A percentile compares a stretch with the other conserved stretches of the same genome.
Evolutionary conservation across 2,329 filamentous ascomycete genomes (phyloP).

Genomic region (Aspergillus sp.): DNA sequence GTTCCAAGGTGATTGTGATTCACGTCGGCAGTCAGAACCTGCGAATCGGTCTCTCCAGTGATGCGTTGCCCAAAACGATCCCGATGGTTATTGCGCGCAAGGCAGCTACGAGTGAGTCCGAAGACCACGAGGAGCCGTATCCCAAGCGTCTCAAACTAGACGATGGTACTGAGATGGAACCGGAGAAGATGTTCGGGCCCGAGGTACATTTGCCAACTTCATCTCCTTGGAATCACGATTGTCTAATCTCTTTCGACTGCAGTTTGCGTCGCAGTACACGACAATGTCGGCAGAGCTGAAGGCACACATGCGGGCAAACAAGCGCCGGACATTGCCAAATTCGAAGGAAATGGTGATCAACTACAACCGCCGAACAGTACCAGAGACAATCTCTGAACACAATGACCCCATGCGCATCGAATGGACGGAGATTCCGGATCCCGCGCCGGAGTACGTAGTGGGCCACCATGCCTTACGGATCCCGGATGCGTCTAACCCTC

Average conservation of each 20-base stretch:
- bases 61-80: constrained; percentile 88
- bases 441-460: constrained; percentile 74
- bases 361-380: constrained; percentile 80
- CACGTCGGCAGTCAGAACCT: constrained; percentile 95
- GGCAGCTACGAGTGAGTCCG: constrained; percentile 74
- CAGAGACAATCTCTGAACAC: constrained; percentile 86
- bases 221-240: neutral
- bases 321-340: constrained; percentile 93
- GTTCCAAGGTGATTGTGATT: constrained; percentile 90
- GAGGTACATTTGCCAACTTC: constrained; percentile 56
- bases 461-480: constrained; percentile 81
- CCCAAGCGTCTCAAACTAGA: constrained; percentile 64
- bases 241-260: constrained; percentile 3
- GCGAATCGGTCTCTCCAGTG: constrained; percentile 90
- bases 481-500: constrained; percentile 81
- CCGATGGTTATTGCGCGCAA: constrained; percentile 88
- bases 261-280: constrained; percentile 66
- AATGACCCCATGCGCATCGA: constrained; percentile 93
- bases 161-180: constrained; percentile 47
- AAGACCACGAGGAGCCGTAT: constrained; percentile 75
- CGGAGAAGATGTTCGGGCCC: constrained; percentile 82
- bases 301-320: constrained; percentile 85
- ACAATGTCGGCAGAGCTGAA: constrained; percentile 86
- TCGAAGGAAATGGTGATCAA: constrained; percentile 94
- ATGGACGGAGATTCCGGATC: constrained; percentile 77